Base-by-base conservation (phyloP, 768 basidiomycete species). In the Boletellus ananiceps region DNA sequence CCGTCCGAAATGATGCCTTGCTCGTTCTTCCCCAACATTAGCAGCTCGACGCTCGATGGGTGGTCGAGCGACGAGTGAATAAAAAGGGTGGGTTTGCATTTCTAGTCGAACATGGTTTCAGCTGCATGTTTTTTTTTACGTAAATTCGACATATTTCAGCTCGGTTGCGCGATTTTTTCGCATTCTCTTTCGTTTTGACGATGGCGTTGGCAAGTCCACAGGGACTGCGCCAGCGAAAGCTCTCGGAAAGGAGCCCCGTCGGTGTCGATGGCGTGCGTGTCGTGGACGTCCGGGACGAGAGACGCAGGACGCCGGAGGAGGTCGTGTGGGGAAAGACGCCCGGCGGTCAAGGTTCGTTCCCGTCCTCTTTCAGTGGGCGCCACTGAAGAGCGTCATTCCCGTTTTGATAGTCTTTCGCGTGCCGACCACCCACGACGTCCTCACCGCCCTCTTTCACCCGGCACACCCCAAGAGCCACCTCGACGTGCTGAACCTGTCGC, bases 321-420 rank as follows among this genome's bases (percentile, higher is more conserved):
- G 74, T 89, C 21, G 88, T 92, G 2, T 92, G 88, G 86, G 93
- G 93, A 9, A 89, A 92, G 68, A 93, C 90, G 0, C 88, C 88
- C 14, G 63, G 74, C 33, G 89, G 88, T 36, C 80, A 86, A 77
- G 90, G 89, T 86, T 56, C 36, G 74, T 60, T 7, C 23, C 6
- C 23, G 16, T 21, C 19, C 19, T 3, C 19, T 5, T 8, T 19
- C n/a, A 2, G n/a, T 7, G 19, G 31, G 46, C 35, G 25, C 21
- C 44, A 16, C 33, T 34, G 9, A 2, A 8, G 2, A 21, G 13
- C 51, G 23, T 52, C 31, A 14, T 49, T 19, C 19, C 19, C 19
- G 19, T 19, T 19, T 19, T 19, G 15, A 25, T 54, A 97, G 93
- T 96, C 7, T 99, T 99, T 65, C 81, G 83, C 51, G 91, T 95